Evolutionary conservation across 768 basidiomycete species (phyloP).

Genomic region (Ramaria sp.): DNA sequence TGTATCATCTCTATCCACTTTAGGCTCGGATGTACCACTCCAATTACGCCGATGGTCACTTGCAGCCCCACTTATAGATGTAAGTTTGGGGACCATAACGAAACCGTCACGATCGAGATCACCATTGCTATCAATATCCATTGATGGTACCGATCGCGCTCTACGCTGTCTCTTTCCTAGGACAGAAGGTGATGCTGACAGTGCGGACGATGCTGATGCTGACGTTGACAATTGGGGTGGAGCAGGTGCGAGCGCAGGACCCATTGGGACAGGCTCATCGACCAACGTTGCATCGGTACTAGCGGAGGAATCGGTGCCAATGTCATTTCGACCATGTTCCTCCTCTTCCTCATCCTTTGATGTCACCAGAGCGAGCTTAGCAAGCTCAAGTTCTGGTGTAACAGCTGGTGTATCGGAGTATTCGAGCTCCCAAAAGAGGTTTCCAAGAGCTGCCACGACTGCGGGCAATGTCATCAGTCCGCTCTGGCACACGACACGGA

Average conservation of each 20-base stretch:
- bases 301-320: conserved; percentile 71
- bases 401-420: conserved; percentile 54
- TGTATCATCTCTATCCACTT: background rate
- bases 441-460: conserved; percentile 77
- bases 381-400: conserved; percentile 76
- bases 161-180: conserved; percentile 56
- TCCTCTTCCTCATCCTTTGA: conserved; percentile 86
- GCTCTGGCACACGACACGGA: background rate
- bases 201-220: conserved; percentile 12
- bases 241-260: conserved; percentile 14
- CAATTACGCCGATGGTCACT: background rate
- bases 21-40: background rate
- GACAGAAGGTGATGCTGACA: conserved; percentile 35
- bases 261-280: conserved; percentile 41
- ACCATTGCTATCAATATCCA: conserved; percentile 47
- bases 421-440: conserved; percentile 70
- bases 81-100: conserved; percentile 28
- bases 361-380: conserved; percentile 84
- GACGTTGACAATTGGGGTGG: conserved; percentile 4
- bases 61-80: conserved; percentile 16
- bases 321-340: conserved; percentile 42
- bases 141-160: conserved; percentile 14
- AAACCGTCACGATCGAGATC: conserved; percentile 30
- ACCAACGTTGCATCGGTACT: conserved; percentile 86
- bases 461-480: conserved; percentile 10